Percentiles rank a stretch among this genome's conserved stretches.
These are phyloP conservation scores for Apiotrichum gracile DNA, from an alignment of 1,284 basidiomycete species.

Conservation along the genomic window DNA sequence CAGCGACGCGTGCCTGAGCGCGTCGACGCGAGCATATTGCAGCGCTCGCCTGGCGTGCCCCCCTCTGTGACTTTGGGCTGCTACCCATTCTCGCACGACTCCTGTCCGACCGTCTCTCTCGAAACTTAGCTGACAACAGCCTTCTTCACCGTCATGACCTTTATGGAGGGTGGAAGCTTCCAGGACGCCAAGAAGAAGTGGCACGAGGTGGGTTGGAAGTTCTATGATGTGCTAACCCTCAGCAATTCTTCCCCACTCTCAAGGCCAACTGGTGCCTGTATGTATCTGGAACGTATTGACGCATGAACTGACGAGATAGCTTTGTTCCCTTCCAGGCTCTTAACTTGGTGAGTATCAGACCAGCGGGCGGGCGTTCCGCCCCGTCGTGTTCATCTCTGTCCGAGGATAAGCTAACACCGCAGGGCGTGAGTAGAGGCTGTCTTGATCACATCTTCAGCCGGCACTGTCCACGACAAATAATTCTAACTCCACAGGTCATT, in stretches of 20 bases:
- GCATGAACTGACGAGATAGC: conserved; percentile 12
- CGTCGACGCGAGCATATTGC: too few relatives aligned
- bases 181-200: conserved; percentile 45
- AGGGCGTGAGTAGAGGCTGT: conserved; percentile 20
- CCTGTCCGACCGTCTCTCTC: not conserved
- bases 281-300: conserved; percentile 4
- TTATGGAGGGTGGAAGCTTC: conserved; percentile 48
- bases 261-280: conserved; percentile 45
- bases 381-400: not conserved
- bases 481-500: conserved; percentile 34
- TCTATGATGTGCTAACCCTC: not conserved
- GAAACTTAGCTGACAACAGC: conserved; percentile 16
- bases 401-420: not conserved
- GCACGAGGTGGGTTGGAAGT: conserved; percentile 22
- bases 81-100: too few relatives aligned
- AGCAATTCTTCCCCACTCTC: conserved; percentile 40
- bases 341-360: conserved; percentile 45
- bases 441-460: not conserved
- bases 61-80: too few relatives aligned
- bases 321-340: conserved; percentile 47
- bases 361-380: not conserved
- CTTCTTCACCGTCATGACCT: conserved; percentile 50
- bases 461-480: not conserved
- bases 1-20: too few relatives aligned
- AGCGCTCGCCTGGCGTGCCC: not conserved